Evolutionary conservation across 2,329 filamentous ascomycete species (phyloP).

Genomic region (Xylaria sp.): DNA sequence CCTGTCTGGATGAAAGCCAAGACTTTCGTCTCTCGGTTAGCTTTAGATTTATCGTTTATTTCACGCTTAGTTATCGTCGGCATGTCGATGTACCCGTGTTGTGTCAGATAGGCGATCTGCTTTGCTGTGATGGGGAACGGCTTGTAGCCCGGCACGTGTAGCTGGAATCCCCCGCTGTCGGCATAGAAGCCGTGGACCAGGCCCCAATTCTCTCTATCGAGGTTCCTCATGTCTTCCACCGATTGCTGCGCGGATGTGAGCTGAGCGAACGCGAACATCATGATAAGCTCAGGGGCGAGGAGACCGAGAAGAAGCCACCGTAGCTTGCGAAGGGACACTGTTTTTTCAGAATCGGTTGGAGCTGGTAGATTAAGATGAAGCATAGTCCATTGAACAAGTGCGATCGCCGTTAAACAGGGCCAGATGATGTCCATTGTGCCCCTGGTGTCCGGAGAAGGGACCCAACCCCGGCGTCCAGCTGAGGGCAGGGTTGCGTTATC

Average conservation of each 20-base stretch:
- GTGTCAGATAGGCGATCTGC: constrained; percentile 10
- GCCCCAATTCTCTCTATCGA: constrained; percentile 6
- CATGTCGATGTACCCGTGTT: constrained; percentile 8
- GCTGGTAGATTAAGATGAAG: constrained; percentile 19
- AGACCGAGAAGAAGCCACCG: constrained; percentile 18
- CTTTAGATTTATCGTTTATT: constrained; percentile 20
- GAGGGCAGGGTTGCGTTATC: no score
- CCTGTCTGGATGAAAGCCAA: constrained; percentile 15
- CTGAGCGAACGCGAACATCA: constrained; percentile 19
- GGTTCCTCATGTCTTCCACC: constrained; percentile 12
- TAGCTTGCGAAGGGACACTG: neutral
- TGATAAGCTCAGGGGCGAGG: constrained; percentile 10
- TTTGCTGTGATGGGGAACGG: constrained; percentile 18
- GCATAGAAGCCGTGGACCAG: constrained; percentile 19
- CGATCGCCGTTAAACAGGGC: constrained; percentile 11
- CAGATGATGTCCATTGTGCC: constrained; percentile 20
- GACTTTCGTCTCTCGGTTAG: constrained; percentile 7
- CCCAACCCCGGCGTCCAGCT: no score
- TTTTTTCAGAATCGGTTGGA: neutral
- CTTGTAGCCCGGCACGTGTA: neutral
- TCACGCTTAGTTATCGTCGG: constrained; percentile 12
- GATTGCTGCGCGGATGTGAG: constrained; percentile 10
- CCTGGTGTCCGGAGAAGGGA: constrained; percentile 11
- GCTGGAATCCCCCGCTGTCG: constrained; percentile 17
- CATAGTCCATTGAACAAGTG: constrained; percentile 12